phyloP scores from a whole-genome alignment of 2,329 filamentous ascomycete species.

The Aspergillus piperis region DNA sequence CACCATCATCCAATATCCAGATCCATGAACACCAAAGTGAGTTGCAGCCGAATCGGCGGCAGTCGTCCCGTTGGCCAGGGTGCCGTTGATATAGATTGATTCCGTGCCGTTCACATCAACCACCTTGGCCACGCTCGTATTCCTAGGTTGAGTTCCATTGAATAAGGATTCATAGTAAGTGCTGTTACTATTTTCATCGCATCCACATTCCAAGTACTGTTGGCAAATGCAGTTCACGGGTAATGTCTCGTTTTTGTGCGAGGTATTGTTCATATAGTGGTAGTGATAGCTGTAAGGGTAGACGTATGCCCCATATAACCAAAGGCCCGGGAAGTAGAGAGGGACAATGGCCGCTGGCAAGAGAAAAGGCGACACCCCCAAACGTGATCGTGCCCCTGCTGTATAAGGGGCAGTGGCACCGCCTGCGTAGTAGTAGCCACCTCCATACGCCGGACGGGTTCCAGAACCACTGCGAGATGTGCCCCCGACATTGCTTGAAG shows the following conservation, averaged over 20 bases:
- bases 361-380: constrained; percentile 53
- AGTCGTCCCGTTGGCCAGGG: constrained; percentile 48
- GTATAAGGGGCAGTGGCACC: constrained; percentile 56
- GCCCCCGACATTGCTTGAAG: constrained; percentile 34
- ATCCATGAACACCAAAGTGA: constrained; percentile 11
- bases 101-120: constrained; percentile 46
- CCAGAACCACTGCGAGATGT: constrained; percentile 42
- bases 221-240: constrained; percentile 61
- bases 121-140: constrained; percentile 42
- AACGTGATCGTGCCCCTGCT: constrained; percentile 47
- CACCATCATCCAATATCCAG: constrained; percentile 47
- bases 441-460: constrained; percentile 49
- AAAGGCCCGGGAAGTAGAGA: constrained; percentile 54
- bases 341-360: constrained; percentile 49
- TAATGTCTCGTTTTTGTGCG: constrained; percentile 50
- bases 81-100: constrained; percentile 52
- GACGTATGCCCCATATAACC: constrained; percentile 57
- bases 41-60: constrained; percentile 32
- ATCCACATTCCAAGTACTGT: constrained; percentile 57
- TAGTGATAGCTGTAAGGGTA: constrained; percentile 55
- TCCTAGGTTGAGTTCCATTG: constrained; percentile 42
- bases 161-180: constrained; percentile 47
- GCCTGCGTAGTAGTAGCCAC: constrained; percentile 57
- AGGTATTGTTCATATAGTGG: constrained; percentile 50
- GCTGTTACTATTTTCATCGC: constrained; percentile 53